phyloP scores from a whole-genome alignment of 805 yeast species.

The Wilhelminamyces savonicus region DNA sequence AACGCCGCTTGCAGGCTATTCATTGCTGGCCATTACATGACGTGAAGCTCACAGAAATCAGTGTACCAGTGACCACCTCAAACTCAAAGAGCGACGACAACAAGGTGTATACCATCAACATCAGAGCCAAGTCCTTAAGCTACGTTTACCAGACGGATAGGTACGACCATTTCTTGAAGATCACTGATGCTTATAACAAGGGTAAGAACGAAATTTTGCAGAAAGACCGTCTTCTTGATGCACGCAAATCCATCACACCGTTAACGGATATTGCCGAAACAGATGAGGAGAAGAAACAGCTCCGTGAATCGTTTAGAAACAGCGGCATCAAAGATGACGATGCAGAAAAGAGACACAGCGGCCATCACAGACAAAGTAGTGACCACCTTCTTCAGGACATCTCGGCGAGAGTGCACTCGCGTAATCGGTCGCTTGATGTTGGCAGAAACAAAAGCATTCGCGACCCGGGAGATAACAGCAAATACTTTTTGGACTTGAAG shows the following conservation, averaged over 20 bases:
- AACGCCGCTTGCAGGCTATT: constrained; percentile 53
- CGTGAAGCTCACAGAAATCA: constrained; percentile 40
- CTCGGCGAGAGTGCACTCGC: constrained; percentile 55
- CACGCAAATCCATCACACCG: constrained; percentile 5
- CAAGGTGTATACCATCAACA: constrained; percentile 36
- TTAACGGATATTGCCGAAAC: constrained; percentile 10
- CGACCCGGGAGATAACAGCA: constrained; percentile 15
- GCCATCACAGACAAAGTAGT: constrained; percentile 31
- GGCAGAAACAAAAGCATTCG: constrained; percentile 9
- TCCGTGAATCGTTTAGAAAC: constrained; percentile 42
- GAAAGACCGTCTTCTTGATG: constrained; percentile 21
- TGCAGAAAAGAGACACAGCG: constrained; percentile 16
- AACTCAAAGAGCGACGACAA: constrained; percentile 10
- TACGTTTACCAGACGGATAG: constrained; percentile 59
- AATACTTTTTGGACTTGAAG: constrained; percentile 41
- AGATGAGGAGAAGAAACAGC: constrained; percentile 31
- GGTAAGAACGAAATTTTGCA: constrained; percentile 50
- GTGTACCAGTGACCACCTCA: constrained; percentile 11
- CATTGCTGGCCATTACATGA: constrained; percentile 76
- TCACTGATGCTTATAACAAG: constrained; percentile 49
- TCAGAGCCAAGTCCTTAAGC: constrained; percentile 41
- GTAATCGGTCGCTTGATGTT: constrained; percentile 48
- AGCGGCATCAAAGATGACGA: constrained; percentile 39
- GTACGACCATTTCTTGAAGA: constrained; percentile 47
- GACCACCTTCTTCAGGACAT: constrained; percentile 50